A percentile compares a stretch with the other conserved stretches of the same genome.
Conservation (phyloP, 2,329 filamentous ascomycete species). For the Penicillium sp. region DNA sequence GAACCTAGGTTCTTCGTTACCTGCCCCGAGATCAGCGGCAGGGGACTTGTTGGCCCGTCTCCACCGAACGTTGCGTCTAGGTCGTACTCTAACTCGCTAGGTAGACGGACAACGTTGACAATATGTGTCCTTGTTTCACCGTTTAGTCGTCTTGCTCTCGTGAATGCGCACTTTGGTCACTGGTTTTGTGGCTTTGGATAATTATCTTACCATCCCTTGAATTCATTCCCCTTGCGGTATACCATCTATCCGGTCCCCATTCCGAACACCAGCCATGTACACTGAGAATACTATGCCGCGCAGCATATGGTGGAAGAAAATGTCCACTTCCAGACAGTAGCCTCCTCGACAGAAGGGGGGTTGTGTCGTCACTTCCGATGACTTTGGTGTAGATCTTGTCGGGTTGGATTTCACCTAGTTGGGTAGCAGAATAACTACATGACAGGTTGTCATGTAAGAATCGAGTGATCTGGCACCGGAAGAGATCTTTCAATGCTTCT, state of each 20-base stretch:
- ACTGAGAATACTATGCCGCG: conserved; percentile 51
- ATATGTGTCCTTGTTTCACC: conserved; percentile 49
- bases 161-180: not conserved
- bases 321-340: conserved; percentile 60
- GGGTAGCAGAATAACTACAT: conserved; percentile 50
- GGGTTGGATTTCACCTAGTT: conserved; percentile 45
- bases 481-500: conserved; percentile 41
- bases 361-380: conserved; percentile 28
- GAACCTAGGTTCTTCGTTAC: conserved; percentile 51
- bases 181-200: not conserved
- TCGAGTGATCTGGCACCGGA: conserved; percentile 45
- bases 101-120: conserved; percentile 55
- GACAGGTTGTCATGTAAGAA: conserved; percentile 58
- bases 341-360: conserved; percentile 48
- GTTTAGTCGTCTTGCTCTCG: not conserved
- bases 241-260: conserved; percentile 26
- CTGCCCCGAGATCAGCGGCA: conserved; percentile 48
- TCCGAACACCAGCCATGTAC: conserved; percentile 53
- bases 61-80: conserved; percentile 62
- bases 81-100: conserved; percentile 47
- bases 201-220: conserved; percentile 21
- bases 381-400: conserved; percentile 52
- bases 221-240: conserved; percentile 32
- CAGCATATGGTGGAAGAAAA: conserved; percentile 55
- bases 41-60: conserved; percentile 57